phyloP scores from a whole-genome alignment of 1,139 yeast genomes.

The Blastobotrys niveus region DNA sequence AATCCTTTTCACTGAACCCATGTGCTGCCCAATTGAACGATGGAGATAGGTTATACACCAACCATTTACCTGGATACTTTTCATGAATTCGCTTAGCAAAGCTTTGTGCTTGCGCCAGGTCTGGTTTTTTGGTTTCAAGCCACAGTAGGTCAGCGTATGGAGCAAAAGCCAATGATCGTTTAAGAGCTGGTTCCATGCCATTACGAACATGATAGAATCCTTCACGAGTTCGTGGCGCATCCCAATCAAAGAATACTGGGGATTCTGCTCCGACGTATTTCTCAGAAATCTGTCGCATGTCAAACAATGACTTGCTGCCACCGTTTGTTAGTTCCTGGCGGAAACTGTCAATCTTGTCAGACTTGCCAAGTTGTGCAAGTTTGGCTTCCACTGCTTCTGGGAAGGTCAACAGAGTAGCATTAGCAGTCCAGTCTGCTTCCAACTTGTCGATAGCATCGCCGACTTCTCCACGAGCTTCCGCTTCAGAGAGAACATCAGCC shows the following conservation, averaged over 20 bases:
- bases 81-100: constrained; percentile 46
- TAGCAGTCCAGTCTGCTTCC: constrained; percentile 44
- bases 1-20: constrained; percentile 45
- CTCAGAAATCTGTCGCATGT: constrained; percentile 35
- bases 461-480: constrained; percentile 39
- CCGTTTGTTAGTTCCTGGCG: constrained; percentile 28
- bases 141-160: constrained; percentile 55
- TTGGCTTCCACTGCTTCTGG: constrained; percentile 43
- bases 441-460: constrained; percentile 35
- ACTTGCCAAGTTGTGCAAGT: constrained; percentile 32
- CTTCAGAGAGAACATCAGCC: constrained; percentile 42
- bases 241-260: constrained; percentile 49
- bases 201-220: constrained; percentile 48
- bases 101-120: constrained; percentile 45
- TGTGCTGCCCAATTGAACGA: constrained; percentile 55
- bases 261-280: constrained; percentile 24
- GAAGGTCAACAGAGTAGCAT: constrained; percentile 43
- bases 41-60: constrained; percentile 55
- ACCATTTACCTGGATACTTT: constrained; percentile 47
- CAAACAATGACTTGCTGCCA: constrained; percentile 29
- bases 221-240: constrained; percentile 52
- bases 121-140: constrained; percentile 56
- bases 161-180: constrained; percentile 48
- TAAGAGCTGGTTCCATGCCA: constrained; percentile 50
- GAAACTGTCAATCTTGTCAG: constrained; percentile 33